A percentile compares a stretch with the other conserved stretches of the same genome.
Evolutionary conservation across 176 grass and related monocot species (phyloP).

Genomic region (Raddia guianensis): DNA sequence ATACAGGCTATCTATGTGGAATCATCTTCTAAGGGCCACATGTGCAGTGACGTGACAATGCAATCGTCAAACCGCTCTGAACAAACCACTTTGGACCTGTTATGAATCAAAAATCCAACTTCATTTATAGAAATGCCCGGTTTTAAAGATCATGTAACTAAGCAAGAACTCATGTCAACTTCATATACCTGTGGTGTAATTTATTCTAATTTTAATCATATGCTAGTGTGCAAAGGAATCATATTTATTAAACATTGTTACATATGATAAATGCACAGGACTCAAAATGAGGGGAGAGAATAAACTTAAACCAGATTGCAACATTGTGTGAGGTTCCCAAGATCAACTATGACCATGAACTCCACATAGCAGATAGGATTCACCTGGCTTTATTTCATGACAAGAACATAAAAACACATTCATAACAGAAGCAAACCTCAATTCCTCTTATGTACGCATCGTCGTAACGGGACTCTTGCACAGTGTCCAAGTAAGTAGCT

Average conservation of each 20-base stretch:
- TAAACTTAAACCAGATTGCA: neutral
- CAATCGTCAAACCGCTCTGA: too few relatives aligned
- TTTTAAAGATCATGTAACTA: too few relatives aligned
- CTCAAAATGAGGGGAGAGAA: neutral
- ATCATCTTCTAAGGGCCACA: too few relatives aligned
- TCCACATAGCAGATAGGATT: constrained; percentile 16
- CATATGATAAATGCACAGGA: constrained; percentile 6
- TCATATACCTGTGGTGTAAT: too few relatives aligned
- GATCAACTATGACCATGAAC: neutral
- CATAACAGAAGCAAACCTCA: constrained; percentile 61
- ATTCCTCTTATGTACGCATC: constrained; percentile 73
- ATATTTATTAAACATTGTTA: neutral
- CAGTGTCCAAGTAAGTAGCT: constrained; percentile 71
- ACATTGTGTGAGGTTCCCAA: constrained; percentile 25
- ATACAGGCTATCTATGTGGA: too few relatives aligned
- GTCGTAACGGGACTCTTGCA: constrained; percentile 80
- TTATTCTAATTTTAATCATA: neutral
- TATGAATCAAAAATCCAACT: too few relatives aligned
- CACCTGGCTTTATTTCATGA: constrained; percentile 29
- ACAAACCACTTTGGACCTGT: too few relatives aligned
- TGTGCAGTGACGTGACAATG: too few relatives aligned
- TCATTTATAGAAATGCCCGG: too few relatives aligned
- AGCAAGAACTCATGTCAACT: too few relatives aligned
- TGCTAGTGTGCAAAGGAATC: neutral
- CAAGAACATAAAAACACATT: constrained; percentile 23